Conservation (phyloP, 139 green algal species). For the Zygnema cylindricum region DNA sequence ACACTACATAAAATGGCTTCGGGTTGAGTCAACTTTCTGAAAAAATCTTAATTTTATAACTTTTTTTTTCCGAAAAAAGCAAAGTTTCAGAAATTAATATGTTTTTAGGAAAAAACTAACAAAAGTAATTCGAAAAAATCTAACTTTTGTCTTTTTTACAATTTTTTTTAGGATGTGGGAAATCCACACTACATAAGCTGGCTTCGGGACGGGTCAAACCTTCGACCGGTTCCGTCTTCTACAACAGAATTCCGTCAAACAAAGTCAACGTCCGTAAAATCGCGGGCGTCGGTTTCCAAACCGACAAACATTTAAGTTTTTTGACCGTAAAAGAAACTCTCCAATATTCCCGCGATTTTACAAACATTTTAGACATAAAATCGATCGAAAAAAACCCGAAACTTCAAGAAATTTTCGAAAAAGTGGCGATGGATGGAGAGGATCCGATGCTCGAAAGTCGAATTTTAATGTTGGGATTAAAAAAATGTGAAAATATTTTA, state of each 20-base stretch:
- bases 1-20: no score
- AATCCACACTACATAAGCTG: neutral
- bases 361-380: neutral
- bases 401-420: conserved; percentile 69
- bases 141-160: neutral
- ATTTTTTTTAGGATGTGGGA: neutral
- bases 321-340: conserved; percentile 47
- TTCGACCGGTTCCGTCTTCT: neutral
- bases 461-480: conserved; percentile 68
- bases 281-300: neutral
- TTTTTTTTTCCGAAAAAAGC: neutral
- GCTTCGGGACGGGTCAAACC: neutral
- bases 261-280: neutral
- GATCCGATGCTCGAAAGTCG: conserved; percentile 70
- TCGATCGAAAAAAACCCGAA: neutral
- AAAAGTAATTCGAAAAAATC: no score
- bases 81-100: no score
- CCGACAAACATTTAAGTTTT: conserved; percentile 34
- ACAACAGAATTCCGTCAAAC: neutral
- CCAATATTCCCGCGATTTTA: conserved; percentile 32
- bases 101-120: no score
- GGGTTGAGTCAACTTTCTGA: neutral
- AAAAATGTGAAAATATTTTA: neutral
- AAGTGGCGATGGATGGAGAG: conserved; percentile 81
- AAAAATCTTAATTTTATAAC: neutral